Base-by-base conservation (phyloP, 306 rosid species). In the Senna tora region DNA sequence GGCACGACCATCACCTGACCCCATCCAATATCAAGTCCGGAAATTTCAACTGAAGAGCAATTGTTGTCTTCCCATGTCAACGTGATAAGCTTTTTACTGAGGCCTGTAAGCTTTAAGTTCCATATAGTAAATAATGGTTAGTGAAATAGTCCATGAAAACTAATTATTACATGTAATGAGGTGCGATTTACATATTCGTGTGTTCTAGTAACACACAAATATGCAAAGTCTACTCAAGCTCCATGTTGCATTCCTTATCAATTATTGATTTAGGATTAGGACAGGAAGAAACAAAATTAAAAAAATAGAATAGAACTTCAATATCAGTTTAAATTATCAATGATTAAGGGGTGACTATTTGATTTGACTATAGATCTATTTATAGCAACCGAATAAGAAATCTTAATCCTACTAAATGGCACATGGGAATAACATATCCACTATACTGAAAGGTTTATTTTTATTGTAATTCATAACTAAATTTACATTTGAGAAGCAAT, bases 11-110 rank as follows among this genome's bases (percentile, higher is more conserved):
- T 79, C 80, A 94, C 99, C 97, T 95, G 99, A 36, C 96, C 99
- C 97, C 99, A 95, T 77, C 99, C 99, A 68, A 95, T 83, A 81
- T 95, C 97, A 65, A 95, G 97, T 74, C 97, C 99, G 6, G 97
- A 83, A 73, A 91, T 81, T 81, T 91, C 99, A 67, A 91, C 97
- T 1, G 76, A 63, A 56, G 96, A 83, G 93, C 91, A 89, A 69
- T 79, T 77, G 41, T 1, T 3, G 75, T 45, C 72, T 79, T 74
- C 63, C 99, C 97, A 95, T 4, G 87, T 82, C 80, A 95, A 84
- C 0, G 87, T 86, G 74, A 91, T 83, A 15, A 45, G 69, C 83
- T 80, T 87, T 83, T 86, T 91, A 68, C 43, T 81, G 34, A 73
- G 70, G 78, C 93, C 92, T 73, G 93, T 77, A 79, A 91, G 92